phyloP scores from a whole-genome alignment of 1,284 basidiomycete species.

The Sanghuangporus weigelae region DNA sequence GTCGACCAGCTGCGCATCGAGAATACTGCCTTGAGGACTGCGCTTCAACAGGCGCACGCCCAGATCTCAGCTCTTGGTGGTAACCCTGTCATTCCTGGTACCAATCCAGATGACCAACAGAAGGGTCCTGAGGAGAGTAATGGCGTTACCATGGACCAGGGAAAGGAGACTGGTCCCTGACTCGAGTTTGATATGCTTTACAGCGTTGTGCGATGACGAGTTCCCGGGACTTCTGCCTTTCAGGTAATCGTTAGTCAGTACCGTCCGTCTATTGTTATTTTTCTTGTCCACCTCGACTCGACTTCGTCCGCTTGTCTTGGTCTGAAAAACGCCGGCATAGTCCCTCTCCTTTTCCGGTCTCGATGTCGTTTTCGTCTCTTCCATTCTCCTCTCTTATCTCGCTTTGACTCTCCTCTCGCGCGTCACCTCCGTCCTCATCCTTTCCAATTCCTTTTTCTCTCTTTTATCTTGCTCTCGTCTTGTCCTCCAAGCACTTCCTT shows the following conservation, averaged over 20 bases:
- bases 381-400: neutral
- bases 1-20: conserved; percentile 79
- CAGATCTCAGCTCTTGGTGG: conserved; percentile 17
- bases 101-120: neutral
- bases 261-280: neutral
- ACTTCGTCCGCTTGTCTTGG: neutral
- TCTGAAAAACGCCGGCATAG: neutral
- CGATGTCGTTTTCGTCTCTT: neutral
- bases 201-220: neutral
- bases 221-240: neutral
- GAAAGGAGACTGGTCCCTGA: neutral
- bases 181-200: neutral
- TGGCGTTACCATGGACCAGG: neutral
- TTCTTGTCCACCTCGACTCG: neutral
- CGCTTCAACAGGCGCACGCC: conserved; percentile 39
- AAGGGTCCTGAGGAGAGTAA: neutral
- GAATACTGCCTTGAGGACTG: conserved; percentile 57
- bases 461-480: neutral
- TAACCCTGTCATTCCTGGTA: neutral
- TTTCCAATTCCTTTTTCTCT: neutral
- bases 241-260: neutral
- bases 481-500: neutral
- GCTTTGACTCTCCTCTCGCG: neutral
- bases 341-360: neutral
- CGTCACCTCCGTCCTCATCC: neutral